phyloP scores from a whole-genome alignment of 305 asterid genomes.

The Fraxinus floribunda region DNA sequence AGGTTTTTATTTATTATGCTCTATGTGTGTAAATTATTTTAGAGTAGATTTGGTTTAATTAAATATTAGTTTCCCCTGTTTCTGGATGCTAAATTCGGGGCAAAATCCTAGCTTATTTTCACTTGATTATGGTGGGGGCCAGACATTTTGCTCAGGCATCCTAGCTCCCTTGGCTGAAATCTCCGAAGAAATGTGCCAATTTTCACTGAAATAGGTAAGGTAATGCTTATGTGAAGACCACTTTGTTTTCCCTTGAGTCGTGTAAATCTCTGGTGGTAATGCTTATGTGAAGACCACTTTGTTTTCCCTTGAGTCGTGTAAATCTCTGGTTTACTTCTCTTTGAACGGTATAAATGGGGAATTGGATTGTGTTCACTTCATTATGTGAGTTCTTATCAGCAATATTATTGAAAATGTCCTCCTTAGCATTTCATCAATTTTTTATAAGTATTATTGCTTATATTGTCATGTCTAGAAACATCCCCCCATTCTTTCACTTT shows the following conservation, averaged over 20 bases:
- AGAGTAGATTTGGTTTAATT: no score
- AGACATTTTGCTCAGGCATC: conserved; percentile 32
- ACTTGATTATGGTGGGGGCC: conserved; percentile 39
- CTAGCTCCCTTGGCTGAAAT: conserved; percentile 36
- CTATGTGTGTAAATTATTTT: background rate
- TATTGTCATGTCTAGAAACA: no score
- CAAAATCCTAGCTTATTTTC: conserved; percentile 44
- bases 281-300: no score
- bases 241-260: conserved; percentile 4
- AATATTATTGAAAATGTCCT: no score
- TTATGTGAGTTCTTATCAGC: conserved; percentile 4
- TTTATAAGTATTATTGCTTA: no score
- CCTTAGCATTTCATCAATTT: no score
- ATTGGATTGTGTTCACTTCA: background rate
- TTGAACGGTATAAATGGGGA: conserved; percentile 2
- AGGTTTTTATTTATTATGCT: background rate
- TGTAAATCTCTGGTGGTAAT: no score
- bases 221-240: conserved; percentile 11
- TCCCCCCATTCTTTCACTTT: no score
- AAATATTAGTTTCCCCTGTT: no score
- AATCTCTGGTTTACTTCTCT: conserved; percentile 1
- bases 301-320: no score
- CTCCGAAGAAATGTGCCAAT: conserved; percentile 40
- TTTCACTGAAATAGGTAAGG: conserved; percentile 46
- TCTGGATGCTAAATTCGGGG: no score